These are phyloP conservation scores for Cladophialophora yegresii DNA, from an alignment of 2,329 filamentous ascomycete genomes.

Conservation along the genomic window DNA sequence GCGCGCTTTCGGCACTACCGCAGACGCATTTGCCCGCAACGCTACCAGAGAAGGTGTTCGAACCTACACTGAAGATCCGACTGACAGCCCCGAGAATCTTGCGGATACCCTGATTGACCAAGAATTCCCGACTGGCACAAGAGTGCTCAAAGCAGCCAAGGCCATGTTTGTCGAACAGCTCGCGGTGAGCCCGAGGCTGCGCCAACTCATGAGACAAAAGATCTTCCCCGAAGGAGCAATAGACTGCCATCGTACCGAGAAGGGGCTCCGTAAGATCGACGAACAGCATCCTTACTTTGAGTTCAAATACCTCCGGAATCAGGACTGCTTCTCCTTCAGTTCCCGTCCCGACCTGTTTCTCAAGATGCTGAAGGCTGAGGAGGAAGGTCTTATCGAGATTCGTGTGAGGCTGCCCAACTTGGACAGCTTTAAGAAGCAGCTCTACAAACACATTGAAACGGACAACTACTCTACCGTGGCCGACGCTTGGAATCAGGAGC, in stretches of 20 bases:
- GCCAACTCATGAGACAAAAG: constrained; percentile 77
- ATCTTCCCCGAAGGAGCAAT: constrained; percentile 84
- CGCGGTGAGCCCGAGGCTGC: constrained; percentile 81
- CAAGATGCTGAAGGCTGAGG: constrained; percentile 96
- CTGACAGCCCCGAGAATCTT: constrained; percentile 77
- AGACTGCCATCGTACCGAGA: constrained; percentile 88
- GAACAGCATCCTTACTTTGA: constrained; percentile 96
- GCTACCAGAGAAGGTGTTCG: constrained; percentile 75
- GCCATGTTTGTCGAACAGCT: constrained; percentile 91
- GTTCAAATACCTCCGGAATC: constrained; percentile 92
- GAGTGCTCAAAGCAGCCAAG: constrained; percentile 76
- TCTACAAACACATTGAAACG: constrained; percentile 83
- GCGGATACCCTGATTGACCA: constrained; percentile 74
- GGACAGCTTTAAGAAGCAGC: constrained; percentile 71
- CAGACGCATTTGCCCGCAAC: constrained; percentile 86
- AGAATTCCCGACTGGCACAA: constrained; percentile 73
- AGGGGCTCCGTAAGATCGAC: constrained; percentile 88
- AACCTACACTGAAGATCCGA: constrained; percentile 80
- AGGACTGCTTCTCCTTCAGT: constrained; percentile 78
- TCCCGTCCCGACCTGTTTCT: constrained; percentile 85
- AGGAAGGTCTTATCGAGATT: constrained; percentile 88
- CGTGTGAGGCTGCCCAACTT: constrained; percentile 75
- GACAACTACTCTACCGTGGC: constrained; percentile 95
- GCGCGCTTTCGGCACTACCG: constrained; percentile 83
- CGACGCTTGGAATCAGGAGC: constrained; percentile 89